Percentiles rank a stretch among this genome's conserved stretches.
These are phyloP conservation scores for Coleophoma eucalyptorum DNA, from an alignment of 2,329 filamentous ascomycete species.

Conservation along the genomic window DNA sequence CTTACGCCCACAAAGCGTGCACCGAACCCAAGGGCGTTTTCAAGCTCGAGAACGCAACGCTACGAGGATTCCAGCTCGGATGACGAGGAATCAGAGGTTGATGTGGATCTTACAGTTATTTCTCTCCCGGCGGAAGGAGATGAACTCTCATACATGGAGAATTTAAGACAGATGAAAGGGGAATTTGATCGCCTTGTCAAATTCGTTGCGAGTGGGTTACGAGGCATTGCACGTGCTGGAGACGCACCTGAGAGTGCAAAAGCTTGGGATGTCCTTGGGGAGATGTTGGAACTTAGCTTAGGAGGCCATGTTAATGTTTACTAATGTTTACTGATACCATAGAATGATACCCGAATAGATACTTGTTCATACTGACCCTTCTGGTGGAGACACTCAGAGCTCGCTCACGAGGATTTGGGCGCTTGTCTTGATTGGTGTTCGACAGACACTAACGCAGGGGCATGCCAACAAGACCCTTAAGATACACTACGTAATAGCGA, in stretches of 20 bases:
- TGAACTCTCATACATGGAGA: slow-evolving; percentile 41
- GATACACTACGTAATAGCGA: neutral
- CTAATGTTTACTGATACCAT: too few species aligned
- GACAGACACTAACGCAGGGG: too few species aligned
- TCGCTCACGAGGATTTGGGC: too few species aligned
- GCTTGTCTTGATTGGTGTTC: too few species aligned
- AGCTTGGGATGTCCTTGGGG: slow-evolving; percentile 78
- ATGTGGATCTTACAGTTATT: slow-evolving; percentile 30
- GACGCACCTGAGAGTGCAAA: slow-evolving; percentile 46
- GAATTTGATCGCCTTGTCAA: slow-evolving; percentile 63
- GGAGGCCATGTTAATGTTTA: slow-evolving; percentile 2
- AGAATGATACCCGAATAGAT: too few species aligned
- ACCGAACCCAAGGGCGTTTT: slow-evolving; percentile 10
- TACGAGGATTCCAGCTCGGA: slow-evolving; percentile 29
- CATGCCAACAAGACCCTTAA: too few species aligned
- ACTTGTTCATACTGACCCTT: too few species aligned
- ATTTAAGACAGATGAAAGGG: slow-evolving; percentile 51
- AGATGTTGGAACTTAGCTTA: slow-evolving; percentile 63
- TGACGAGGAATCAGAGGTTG: slow-evolving; percentile 33
- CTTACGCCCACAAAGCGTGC: slow-evolving; percentile 7
- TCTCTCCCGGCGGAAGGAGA: slow-evolving; percentile 18
- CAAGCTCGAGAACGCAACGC: slow-evolving; percentile 18
- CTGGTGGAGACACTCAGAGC: too few species aligned
- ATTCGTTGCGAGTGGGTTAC: slow-evolving; percentile 71
- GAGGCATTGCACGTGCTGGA: slow-evolving; percentile 71